phyloP scores from a whole-genome alignment of 2,329 filamentous ascomycete genomes.

The Blastomyces emzantsi region DNA sequence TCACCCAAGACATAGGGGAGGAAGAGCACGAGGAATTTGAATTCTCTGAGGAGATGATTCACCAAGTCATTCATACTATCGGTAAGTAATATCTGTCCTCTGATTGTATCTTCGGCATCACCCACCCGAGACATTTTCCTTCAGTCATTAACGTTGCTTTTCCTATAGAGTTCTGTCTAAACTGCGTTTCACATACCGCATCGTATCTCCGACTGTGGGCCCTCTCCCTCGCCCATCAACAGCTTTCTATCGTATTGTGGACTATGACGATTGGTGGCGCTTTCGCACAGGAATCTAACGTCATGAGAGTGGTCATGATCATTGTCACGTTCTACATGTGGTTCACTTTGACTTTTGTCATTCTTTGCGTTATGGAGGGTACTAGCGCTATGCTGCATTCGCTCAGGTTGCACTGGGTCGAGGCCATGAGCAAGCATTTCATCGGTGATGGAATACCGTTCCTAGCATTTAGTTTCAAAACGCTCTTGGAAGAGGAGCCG shows the following conservation, averaged over 20 bases:
- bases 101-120: neutral
- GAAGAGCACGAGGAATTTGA: constrained; percentile 95
- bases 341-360: constrained; percentile 73
- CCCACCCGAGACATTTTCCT: neutral
- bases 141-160: constrained; percentile 19
- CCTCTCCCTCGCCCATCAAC: constrained; percentile 91
- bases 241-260: constrained; percentile 94
- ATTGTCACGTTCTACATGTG: constrained; percentile 78
- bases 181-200: constrained; percentile 97
- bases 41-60: constrained; percentile 95
- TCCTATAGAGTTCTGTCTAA: constrained; percentile 81
- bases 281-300: constrained; percentile 54
- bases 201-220: constrained; percentile 99
- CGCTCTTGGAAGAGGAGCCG: constrained; percentile 70
- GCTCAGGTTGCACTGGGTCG: constrained; percentile 87
- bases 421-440: constrained; percentile 97
- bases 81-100: constrained; percentile 49
- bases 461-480: constrained; percentile 78
- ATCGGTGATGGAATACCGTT: constrained; percentile 83
- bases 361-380: constrained; percentile 91
- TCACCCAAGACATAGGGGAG: constrained; percentile 69
- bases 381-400: constrained; percentile 94
- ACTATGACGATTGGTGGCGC: constrained; percentile 82
- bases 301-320: constrained; percentile 66
- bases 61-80: constrained; percentile 98